Percentiles rank a stretch among this genome's conserved stretches.
Conservation (phyloP, 2,329 filamentous ascomycete species). For the Erysiphe pulchra region DNA sequence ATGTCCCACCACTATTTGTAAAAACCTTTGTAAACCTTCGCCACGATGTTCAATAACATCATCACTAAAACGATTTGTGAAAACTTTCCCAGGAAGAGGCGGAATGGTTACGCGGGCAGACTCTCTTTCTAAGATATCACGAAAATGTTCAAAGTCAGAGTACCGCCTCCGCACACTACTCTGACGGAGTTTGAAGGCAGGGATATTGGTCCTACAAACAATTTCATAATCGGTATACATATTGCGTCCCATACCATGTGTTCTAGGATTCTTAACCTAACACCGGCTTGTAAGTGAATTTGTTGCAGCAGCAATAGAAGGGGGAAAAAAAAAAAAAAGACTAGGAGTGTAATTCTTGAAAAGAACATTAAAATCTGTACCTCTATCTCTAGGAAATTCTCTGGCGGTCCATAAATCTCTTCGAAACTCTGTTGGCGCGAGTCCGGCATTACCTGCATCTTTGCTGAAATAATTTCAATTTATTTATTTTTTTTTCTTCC, state of each 20-base stretch:
- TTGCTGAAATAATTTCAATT: too few species aligned
- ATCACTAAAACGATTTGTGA: conserved; percentile 93
- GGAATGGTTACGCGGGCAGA: conserved; percentile 85
- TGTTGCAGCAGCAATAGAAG: too few species aligned
- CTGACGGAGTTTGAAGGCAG: conserved; percentile 86
- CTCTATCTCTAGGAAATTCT: conserved; percentile 98
- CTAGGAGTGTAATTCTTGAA: too few species aligned
- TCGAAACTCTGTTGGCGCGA: conserved; percentile 86
- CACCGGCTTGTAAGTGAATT: background rate
- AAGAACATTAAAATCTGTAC: conserved; percentile 20
- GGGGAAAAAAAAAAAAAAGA: too few species aligned
- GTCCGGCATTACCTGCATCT: conserved; percentile 39
- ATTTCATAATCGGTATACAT: conserved; percentile 99
- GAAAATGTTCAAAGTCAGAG: conserved; percentile 96
- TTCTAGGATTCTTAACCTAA: conserved; percentile 79
- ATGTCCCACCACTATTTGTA: conserved; percentile 94
- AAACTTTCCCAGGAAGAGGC: conserved; percentile 86
- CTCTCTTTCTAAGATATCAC: conserved; percentile 92
- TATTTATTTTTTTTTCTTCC: too few species aligned
- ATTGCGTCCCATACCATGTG: conserved; percentile 74
- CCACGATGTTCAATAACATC: conserved; percentile 90
- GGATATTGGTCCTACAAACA: conserved; percentile 92
- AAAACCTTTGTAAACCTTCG: conserved; percentile 76
- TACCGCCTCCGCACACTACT: conserved; percentile 79
- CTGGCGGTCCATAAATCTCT: conserved; percentile 93